Evolutionary conservation across 1,284 basidiomycete species (phyloP).

Genomic region (Termitomyces sp.): DNA sequence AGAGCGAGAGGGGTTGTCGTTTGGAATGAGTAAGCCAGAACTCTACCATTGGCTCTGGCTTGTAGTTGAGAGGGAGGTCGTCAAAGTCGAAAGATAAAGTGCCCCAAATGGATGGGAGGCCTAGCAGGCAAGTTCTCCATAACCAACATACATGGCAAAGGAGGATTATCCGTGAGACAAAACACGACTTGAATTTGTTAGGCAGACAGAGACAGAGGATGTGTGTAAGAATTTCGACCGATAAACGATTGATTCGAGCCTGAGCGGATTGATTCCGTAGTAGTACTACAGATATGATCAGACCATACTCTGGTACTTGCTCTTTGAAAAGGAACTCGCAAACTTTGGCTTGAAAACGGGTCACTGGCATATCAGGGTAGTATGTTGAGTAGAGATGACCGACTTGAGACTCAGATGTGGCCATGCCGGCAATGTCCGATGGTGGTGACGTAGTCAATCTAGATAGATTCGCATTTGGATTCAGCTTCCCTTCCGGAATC

Average conservation of each 20-base stretch:
- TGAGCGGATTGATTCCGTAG: not conserved
- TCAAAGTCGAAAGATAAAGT: not conserved
- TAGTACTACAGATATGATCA: too few relatives aligned
- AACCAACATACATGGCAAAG: not conserved
- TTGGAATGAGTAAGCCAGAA: not conserved
- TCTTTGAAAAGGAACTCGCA: too few relatives aligned
- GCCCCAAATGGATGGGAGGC: not conserved
- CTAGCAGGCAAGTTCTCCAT: not conserved
- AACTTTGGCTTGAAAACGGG: too few relatives aligned
- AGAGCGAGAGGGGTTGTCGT: not conserved
- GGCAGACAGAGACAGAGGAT: not conserved
- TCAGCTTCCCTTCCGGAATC: too few relatives aligned
- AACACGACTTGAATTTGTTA: not conserved
- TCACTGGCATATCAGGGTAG: too few relatives aligned
- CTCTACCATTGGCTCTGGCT: not conserved
- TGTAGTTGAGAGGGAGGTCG: too few relatives aligned
- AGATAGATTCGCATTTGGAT: too few relatives aligned
- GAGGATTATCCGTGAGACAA: not conserved
- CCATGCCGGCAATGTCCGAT: too few relatives aligned
- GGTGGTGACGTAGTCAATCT: too few relatives aligned
- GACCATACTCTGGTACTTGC: too few relatives aligned
- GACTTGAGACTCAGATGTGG: too few relatives aligned
- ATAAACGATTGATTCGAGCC: not conserved
- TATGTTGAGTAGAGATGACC: too few relatives aligned
- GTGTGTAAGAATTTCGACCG: not conserved